Percentiles rank a stretch among this genome's conserved stretches.
Evolutionary conservation across 495 filamentous ascomycete species (phyloP).

Genomic region (Talaromyces liani): DNA sequence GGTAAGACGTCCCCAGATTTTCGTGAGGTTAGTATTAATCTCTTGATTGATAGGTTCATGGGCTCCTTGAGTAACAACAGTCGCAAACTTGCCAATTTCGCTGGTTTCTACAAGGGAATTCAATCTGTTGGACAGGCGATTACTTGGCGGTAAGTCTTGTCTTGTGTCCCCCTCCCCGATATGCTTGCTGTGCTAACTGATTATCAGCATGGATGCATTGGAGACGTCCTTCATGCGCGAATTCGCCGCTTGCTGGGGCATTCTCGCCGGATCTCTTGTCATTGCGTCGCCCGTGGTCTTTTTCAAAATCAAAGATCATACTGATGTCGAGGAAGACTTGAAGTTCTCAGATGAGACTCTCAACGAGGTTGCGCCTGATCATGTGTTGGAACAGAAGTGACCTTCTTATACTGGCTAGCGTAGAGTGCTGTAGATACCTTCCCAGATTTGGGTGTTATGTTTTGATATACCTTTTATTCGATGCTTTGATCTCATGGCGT

Average conservation of each 20-base stretch:
- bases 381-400: not conserved
- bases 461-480: not conserved
- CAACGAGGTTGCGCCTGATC: slow-evolving; percentile 39
- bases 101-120: slow-evolving; percentile 96
- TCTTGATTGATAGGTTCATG: slow-evolving; percentile 61
- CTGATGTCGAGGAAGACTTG: slow-evolving; percentile 67
- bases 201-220: slow-evolving; percentile 51
- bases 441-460: not conserved
- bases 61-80: slow-evolving; percentile 85
- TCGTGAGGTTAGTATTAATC: not conserved
- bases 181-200: slow-evolving; percentile 9
- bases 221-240: slow-evolving; percentile 57
- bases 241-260: slow-evolving; percentile 60
- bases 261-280: slow-evolving; percentile 63
- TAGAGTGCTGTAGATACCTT: not conserved
- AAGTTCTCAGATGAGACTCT: slow-evolving; percentile 75
- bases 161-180: not conserved
- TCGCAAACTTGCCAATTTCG: slow-evolving; percentile 85
- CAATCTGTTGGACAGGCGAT: slow-evolving; percentile 91
- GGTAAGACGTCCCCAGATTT: slow-evolving; percentile 43
- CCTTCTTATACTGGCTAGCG: not conserved
- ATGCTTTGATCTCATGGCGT: not conserved
- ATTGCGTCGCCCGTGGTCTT: slow-evolving; percentile 75
- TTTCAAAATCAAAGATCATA: slow-evolving; percentile 67
- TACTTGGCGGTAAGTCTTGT: slow-evolving; percentile 56